These are phyloP conservation scores for Botrytis tulipae DNA, from an alignment of 2,329 filamentous ascomycete genomes.

Conservation along the genomic window DNA sequence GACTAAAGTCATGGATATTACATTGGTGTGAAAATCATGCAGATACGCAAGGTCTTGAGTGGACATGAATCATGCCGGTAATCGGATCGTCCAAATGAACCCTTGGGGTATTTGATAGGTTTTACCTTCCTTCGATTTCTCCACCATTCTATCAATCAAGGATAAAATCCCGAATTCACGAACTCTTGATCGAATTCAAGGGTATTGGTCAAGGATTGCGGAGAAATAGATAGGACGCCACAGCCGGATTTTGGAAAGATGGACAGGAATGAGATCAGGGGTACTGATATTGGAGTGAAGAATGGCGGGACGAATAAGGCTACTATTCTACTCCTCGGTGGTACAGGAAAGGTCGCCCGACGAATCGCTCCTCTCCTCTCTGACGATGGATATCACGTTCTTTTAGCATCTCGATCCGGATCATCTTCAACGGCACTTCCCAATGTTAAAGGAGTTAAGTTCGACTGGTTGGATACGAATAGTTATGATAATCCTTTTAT, in stretches of 20 bases:
- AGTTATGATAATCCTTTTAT: conserved; percentile 43
- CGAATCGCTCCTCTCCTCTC: conserved; percentile 42
- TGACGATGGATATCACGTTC: conserved; percentile 33
- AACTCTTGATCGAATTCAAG: background rate
- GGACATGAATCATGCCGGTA: background rate
- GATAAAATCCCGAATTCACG: background rate
- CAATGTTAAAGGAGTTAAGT: conserved; percentile 37
- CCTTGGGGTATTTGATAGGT: background rate
- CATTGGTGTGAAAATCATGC: background rate
- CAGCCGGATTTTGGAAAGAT: background rate
- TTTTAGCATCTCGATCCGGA: conserved; percentile 44
- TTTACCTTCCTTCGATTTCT: background rate
- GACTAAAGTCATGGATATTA: background rate
- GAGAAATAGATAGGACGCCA: background rate
- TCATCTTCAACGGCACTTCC: conserved; percentile 24
- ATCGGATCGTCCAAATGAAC: background rate
- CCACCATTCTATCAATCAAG: background rate
- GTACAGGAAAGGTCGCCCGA: conserved; percentile 47
- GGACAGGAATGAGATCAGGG: background rate
- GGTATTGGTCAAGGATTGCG: background rate
- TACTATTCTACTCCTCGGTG: conserved; percentile 40
- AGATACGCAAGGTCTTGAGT: background rate
- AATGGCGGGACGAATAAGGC: background rate
- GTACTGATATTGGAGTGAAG: background rate
- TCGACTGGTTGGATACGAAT: conserved; percentile 47